Percentiles rank a stretch among this genome's conserved stretches.
phyloP scores from a whole-genome alignment of 139 green algal species.

The Chlorella sp. region DNA sequence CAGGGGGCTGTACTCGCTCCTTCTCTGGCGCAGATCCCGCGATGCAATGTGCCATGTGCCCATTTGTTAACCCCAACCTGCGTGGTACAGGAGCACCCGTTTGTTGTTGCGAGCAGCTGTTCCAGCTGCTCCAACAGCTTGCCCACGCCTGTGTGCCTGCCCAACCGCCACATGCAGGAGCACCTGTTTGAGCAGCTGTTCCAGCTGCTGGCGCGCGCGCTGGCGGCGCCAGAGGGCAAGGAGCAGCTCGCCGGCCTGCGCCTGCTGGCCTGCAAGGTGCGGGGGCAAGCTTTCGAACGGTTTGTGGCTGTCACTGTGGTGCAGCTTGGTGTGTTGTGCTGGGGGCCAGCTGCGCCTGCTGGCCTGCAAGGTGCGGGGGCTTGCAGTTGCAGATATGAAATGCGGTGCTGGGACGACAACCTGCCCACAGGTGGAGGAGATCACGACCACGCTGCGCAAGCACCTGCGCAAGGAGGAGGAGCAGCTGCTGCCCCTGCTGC shows the following conservation, averaged over 20 bases:
- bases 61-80: too few species aligned
- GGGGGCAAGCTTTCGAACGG: neutral
- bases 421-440: constrained; percentile 43
- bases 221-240: constrained; percentile 47
- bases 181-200: constrained; percentile 88
- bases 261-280: constrained; percentile 34
- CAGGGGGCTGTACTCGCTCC: too few species aligned
- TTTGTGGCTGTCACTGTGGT: neutral
- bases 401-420: too few species aligned
- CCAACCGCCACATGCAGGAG: constrained; percentile 55
- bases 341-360: constrained; percentile 50
- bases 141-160: neutral
- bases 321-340: constrained; percentile 42
- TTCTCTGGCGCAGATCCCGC: too few species aligned
- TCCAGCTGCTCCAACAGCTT: neutral
- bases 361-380: neutral
- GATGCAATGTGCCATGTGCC: too few species aligned
- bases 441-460: constrained; percentile 90
- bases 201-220: constrained; percentile 62
- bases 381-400: too few species aligned
- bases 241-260: constrained; percentile 61
- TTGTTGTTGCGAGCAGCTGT: neutral
- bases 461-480: constrained; percentile 97
- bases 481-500: constrained; percentile 94
- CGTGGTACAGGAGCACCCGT: too few species aligned